phyloP scores from a whole-genome alignment of 768 basidiomycete genomes.

The Suillus subalutaceus region DNA sequence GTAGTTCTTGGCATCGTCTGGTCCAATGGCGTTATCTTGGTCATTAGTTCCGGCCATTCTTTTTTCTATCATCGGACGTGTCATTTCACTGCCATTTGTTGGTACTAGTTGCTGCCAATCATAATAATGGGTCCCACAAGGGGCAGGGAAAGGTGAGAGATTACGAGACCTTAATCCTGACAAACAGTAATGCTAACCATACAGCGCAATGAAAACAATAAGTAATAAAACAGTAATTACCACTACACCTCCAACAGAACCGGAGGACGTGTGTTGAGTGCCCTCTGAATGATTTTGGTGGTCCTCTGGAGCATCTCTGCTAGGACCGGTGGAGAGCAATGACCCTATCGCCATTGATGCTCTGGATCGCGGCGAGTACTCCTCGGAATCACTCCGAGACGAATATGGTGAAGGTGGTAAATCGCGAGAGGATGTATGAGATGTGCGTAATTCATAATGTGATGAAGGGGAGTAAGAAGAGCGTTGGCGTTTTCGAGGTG shows the following conservation, averaged over 20 bases:
- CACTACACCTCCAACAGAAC: slow-evolving; percentile 9
- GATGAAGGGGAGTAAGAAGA: slow-evolving; percentile 59
- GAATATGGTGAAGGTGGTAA: slow-evolving; percentile 78
- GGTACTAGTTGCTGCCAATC: slow-evolving; percentile 4
- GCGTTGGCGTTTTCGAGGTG: slow-evolving; percentile 66
- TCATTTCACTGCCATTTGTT: slow-evolving; percentile 8
- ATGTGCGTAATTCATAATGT: slow-evolving; percentile 35
- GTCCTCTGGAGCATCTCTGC: slow-evolving; percentile 32
- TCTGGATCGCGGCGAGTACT: slow-evolving; percentile 71
- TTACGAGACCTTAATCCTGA: slow-evolving; percentile 11
- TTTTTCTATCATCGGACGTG: neutral
- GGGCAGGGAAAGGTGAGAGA: slow-evolving; percentile 6
- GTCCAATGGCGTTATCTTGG: slow-evolving; percentile 4
- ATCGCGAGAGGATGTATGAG: slow-evolving; percentile 45
- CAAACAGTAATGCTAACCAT: slow-evolving; percentile 11
- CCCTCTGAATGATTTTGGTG: slow-evolving; percentile 24
- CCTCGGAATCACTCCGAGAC: slow-evolving; percentile 66
- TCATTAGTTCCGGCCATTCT: neutral
- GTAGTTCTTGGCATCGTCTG: neutral
- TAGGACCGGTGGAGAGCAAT: slow-evolving; percentile 54
- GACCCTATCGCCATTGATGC: slow-evolving; percentile 83
- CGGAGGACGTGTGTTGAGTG: slow-evolving; percentile 16
- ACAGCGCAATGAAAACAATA: slow-evolving; percentile 12
- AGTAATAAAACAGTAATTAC: slow-evolving; percentile 16
- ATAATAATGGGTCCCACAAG: slow-evolving; percentile 3